phyloP scores from a whole-genome alignment of 1,139 yeast species.

The Candida glucosophila region DNA sequence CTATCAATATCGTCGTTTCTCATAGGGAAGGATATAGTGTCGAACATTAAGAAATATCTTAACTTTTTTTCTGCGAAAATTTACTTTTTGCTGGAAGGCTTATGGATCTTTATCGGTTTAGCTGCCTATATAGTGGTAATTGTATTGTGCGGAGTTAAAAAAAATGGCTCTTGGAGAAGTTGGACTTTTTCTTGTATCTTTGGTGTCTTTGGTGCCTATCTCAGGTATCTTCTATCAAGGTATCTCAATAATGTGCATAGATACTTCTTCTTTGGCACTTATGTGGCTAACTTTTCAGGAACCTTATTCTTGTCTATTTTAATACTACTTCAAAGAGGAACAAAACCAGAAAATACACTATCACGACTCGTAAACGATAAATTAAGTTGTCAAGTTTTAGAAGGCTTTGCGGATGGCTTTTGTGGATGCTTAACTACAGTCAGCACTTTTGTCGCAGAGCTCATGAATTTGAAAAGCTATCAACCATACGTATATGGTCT shows the following conservation, averaged over 20 bases:
- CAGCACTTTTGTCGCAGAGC: slow-evolving; percentile 59
- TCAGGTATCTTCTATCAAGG: slow-evolving; percentile 45
- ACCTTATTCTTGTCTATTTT: slow-evolving; percentile 42
- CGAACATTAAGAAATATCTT: slow-evolving; percentile 33
- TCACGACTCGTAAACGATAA: slow-evolving; percentile 16
- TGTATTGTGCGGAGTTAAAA: slow-evolving; percentile 32
- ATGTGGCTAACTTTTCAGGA: slow-evolving; percentile 50
- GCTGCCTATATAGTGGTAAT: slow-evolving; percentile 32
- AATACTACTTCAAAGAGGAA: slow-evolving; percentile 37
- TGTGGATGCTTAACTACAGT: slow-evolving; percentile 67
- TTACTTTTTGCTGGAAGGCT: slow-evolving; percentile 12
- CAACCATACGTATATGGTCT: slow-evolving; percentile 29
- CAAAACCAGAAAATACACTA: slow-evolving; percentile 5
- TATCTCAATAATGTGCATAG: slow-evolving; percentile 28
- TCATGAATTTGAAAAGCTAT: slow-evolving; percentile 23
- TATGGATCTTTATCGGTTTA: slow-evolving; percentile 16
- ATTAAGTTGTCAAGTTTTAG: slow-evolving; percentile 38
- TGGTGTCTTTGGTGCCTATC: slow-evolving; percentile 53
- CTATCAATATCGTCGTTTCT: slow-evolving; percentile 26
- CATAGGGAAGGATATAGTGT: slow-evolving; percentile 22
- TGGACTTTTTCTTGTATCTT: slow-evolving; percentile 52
- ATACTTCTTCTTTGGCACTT: slow-evolving; percentile 64
- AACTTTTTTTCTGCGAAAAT: slow-evolving; percentile 9
- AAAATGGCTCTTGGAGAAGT: slow-evolving; percentile 41
- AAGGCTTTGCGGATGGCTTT: slow-evolving; percentile 53